Conservation (phyloP, 768 basidiomycete genomes). For the Crepidotus variabilis region DNA sequence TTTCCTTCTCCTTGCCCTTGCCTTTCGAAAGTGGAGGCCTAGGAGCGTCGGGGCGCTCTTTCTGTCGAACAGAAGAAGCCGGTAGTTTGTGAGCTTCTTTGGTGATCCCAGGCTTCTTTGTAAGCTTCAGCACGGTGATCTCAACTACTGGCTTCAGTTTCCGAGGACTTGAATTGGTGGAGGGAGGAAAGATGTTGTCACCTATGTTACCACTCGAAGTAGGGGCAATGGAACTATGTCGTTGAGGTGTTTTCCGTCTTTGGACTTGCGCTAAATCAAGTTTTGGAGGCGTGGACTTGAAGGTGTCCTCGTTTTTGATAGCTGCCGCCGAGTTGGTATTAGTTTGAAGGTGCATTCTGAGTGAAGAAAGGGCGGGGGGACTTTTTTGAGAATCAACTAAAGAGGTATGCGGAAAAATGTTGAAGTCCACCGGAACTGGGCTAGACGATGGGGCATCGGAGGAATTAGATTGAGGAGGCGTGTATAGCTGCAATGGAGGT, state of each 20-base stretch:
- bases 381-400: background rate
- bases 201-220: background rate
- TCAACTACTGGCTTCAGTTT: slow-evolving; percentile 9
- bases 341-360: background rate
- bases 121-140: slow-evolving; percentile 7
- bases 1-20: slow-evolving; percentile 1
- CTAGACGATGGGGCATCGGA: slow-evolving; percentile 20
- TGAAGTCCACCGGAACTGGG: slow-evolving; percentile 2
- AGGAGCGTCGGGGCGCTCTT: background rate
- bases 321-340: background rate
- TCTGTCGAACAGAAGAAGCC: background rate
- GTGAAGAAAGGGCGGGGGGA: background rate
- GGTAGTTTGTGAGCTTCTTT: background rate
- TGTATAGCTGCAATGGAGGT: slow-evolving; percentile 28
- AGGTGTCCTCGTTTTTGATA: background rate
- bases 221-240: background rate
- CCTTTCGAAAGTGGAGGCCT: background rate
- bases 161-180: slow-evolving; percentile 5
- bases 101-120: background rate
- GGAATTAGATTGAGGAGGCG: slow-evolving; percentile 37
- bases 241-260: background rate
- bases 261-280: background rate
- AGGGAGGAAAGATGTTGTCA: slow-evolving; percentile 12
- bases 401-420: background rate
- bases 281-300: background rate